These are phyloP conservation scores for Eleusine coracana DNA, from an alignment of 176 grass and related monocot genomes.

Conservation along the genomic window DNA sequence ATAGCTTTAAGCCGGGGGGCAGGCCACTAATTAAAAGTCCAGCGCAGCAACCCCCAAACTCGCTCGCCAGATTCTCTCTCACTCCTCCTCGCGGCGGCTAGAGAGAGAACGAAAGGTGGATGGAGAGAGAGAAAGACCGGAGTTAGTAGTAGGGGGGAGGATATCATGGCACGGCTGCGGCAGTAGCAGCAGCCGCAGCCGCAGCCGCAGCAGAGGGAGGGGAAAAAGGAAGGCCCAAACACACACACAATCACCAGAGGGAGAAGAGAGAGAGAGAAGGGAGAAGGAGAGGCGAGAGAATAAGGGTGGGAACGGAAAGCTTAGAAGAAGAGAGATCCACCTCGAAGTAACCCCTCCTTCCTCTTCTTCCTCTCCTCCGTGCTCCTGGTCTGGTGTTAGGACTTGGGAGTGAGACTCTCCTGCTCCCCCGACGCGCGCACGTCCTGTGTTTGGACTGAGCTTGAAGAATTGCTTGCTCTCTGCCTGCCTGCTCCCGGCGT, in stretches of 20 bases:
- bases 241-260: neutral
- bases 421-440: neutral
- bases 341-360: conserved; percentile 72
- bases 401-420: neutral
- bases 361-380: neutral
- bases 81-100: conserved; percentile 20
- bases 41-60: conserved; percentile 41
- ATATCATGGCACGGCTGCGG: conserved; percentile 53
- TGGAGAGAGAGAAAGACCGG: conserved; percentile 1
- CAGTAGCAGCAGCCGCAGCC: conserved; percentile 24
- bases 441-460: neutral
- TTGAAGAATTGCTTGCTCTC: conserved; percentile 27
- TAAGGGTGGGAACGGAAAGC: conserved; percentile 46
- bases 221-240: conserved; percentile 31
- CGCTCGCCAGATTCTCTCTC: conserved; percentile 42
- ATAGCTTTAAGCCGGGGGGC: conserved; percentile 41
- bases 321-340: conserved; percentile 90
- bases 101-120: conserved; percentile 10
- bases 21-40: conserved; percentile 41
- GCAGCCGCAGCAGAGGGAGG: neutral
- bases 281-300: neutral
- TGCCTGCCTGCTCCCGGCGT: neutral
- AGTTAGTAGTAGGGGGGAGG: neutral
- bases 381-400: conserved; percentile 7
- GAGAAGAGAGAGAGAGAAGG: conserved; percentile 11